Conservation (phyloP, 2,329 filamentous ascomycete genomes). For the Xylariaceae sp. region DNA sequence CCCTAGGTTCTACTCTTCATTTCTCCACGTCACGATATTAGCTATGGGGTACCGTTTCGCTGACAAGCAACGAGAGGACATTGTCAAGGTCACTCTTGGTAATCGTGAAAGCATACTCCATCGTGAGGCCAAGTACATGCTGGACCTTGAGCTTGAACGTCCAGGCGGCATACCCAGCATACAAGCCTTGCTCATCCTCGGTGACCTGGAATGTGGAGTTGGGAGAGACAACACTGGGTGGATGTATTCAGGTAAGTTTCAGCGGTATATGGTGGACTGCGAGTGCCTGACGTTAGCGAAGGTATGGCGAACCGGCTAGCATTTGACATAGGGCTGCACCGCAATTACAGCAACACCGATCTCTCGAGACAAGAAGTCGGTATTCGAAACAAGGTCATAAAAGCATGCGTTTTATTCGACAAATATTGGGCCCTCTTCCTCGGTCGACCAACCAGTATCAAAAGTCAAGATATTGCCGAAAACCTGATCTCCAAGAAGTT, state of each 20-base stretch:
- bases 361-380: slow-evolving; percentile 8
- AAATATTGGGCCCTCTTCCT: slow-evolving; percentile 14
- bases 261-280: not conserved
- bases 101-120: slow-evolving; percentile 12
- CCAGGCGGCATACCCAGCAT: slow-evolving; percentile 10
- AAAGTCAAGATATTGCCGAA: slow-evolving; percentile 5
- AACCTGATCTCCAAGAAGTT: slow-evolving; percentile 1
- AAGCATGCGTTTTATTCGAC: slow-evolving; percentile 12
- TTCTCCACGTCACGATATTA: slow-evolving; percentile 13
- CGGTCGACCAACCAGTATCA: slow-evolving; percentile 10
- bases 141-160: slow-evolving; percentile 12
- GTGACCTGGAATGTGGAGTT: slow-evolving; percentile 14
- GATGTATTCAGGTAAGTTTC: slow-evolving; percentile 14
- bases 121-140: slow-evolving; percentile 13
- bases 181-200: slow-evolving; percentile 12
- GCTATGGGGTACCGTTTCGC: slow-evolving; percentile 14
- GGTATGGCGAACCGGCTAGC: slow-evolving; percentile 15
- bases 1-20: slow-evolving; percentile 12
- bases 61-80: slow-evolving; percentile 11
- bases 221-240: slow-evolving; percentile 12
- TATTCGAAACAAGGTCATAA: slow-evolving; percentile 12
- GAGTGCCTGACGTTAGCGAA: slow-evolving; percentile 2
- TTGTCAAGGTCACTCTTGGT: slow-evolving; percentile 10
- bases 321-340: slow-evolving; percentile 10
- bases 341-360: slow-evolving; percentile 5